These are phyloP conservation scores for Epichloe coenophiala DNA, from an alignment of 2,329 filamentous ascomycete genomes.

Conservation along the genomic window DNA sequence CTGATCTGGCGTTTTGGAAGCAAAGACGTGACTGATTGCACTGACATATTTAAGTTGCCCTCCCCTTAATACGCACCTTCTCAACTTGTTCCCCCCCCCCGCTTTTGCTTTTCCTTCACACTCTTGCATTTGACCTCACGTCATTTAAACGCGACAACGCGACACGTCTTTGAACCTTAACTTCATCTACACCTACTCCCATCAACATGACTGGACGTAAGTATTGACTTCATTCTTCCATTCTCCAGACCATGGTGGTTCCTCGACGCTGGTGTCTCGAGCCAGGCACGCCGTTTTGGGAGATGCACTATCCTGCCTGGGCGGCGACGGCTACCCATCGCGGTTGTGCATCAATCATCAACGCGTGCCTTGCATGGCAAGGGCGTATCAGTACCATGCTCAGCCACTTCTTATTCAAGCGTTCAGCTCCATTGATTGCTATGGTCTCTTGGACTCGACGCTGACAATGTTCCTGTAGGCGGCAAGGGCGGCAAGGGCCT, in stretches of 20 bases:
- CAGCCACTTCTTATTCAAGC: not conserved
- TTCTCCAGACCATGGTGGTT: too few species aligned
- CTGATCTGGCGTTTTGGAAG: constrained; percentile 8
- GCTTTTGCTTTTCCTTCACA: not conserved
- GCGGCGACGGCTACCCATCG: not conserved
- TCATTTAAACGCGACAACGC: constrained; percentile 10
- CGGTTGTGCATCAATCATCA: not conserved
- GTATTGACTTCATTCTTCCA: constrained; percentile 20
- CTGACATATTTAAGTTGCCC: constrained; percentile 23
- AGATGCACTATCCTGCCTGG: not conserved
- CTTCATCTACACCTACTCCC: constrained; percentile 11
- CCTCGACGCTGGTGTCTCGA: too few species aligned
- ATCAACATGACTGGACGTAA: constrained; percentile 63
- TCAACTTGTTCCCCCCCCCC: constrained; percentile 7
- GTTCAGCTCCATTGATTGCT: too few species aligned
- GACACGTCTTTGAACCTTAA: constrained; percentile 2
- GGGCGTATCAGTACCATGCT: not conserved
- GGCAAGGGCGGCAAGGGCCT: constrained; percentile 96
- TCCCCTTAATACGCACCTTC: constrained; percentile 14
- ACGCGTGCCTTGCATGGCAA: not conserved
- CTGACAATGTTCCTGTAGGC: constrained; percentile 44
- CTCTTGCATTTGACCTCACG: constrained; percentile 4
- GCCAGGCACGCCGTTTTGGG: too few species aligned
- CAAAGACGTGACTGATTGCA: constrained; percentile 19
- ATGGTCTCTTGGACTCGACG: constrained; percentile 7